Evolutionary conservation across 768 basidiomycete species (phyloP).

Genomic region (Tulasnella sp.): DNA sequence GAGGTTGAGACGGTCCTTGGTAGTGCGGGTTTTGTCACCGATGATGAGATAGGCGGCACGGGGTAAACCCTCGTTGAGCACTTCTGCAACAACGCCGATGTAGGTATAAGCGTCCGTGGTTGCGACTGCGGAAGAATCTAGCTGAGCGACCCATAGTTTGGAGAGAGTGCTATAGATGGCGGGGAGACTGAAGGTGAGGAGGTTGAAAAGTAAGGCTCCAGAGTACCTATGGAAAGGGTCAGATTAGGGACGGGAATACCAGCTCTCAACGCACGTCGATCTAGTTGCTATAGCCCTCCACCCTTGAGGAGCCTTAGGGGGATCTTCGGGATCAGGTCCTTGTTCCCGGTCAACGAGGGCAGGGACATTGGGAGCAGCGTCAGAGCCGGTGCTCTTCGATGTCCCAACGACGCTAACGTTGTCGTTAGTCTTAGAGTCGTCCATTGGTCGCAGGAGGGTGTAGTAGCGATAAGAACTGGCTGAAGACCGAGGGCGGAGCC

Average conservation of each 20-base stretch:
- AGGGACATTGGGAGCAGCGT: too few species aligned
- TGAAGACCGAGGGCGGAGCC: too few species aligned
- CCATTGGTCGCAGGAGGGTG: too few species aligned
- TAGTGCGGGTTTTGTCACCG: constrained; percentile 15
- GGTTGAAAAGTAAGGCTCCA: constrained; percentile 20
- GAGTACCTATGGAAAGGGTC: constrained; percentile 9
- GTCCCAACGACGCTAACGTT: too few species aligned
- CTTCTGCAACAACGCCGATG: constrained; percentile 18
- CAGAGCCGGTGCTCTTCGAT: too few species aligned
- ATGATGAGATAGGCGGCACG: constrained; percentile 19
- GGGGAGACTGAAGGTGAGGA: constrained; percentile 19
- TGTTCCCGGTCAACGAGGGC: too few species aligned
- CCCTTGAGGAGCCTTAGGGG: too few species aligned
- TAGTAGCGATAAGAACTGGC: too few species aligned
- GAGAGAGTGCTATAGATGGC: constrained; percentile 21
- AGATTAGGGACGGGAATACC: neutral
- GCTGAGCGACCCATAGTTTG: constrained; percentile 21
- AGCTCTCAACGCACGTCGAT: too few species aligned
- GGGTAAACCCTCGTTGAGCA: constrained; percentile 21
- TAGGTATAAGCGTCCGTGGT: constrained; percentile 20
- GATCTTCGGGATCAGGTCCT: too few species aligned
- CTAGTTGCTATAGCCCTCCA: too few species aligned
- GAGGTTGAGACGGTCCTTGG: constrained; percentile 7
- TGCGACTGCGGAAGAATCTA: constrained; percentile 18
- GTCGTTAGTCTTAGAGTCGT: too few species aligned